Evolutionary conservation across 768 basidiomycete genomes (phyloP).

Genomic region (Suillus clintonianus): DNA sequence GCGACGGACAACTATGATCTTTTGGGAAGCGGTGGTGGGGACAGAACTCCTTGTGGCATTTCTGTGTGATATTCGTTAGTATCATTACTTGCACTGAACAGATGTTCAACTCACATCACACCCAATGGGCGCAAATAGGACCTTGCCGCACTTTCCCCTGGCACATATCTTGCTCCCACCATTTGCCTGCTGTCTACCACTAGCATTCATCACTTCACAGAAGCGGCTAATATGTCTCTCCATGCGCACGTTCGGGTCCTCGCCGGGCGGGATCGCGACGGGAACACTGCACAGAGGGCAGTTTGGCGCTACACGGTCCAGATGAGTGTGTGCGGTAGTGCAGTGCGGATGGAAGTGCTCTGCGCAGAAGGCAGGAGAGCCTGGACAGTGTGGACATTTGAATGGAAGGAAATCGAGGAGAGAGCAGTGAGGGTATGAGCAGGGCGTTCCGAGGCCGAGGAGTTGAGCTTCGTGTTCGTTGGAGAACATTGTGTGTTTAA

Average conservation of each 20-base stretch:
- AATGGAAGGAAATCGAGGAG: constrained; percentile 86
- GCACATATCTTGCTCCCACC: constrained; percentile 59
- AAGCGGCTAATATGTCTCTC: constrained; percentile 68
- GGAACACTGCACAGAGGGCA: constrained; percentile 81
- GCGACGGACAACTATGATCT: constrained; percentile 59
- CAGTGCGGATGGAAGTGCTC: constrained; percentile 71
- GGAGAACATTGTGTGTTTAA: constrained; percentile 23
- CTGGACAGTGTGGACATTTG: constrained; percentile 77
- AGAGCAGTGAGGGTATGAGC: constrained; percentile 63
- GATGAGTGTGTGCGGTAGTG: constrained; percentile 67
- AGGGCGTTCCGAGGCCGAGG: constrained; percentile 70
- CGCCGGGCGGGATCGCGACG: constrained; percentile 71
- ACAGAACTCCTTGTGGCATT: constrained; percentile 73
- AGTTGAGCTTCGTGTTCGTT: constrained; percentile 51
- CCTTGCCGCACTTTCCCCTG: constrained; percentile 65
- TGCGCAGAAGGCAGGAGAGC: constrained; percentile 61
- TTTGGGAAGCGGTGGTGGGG: constrained; percentile 76
- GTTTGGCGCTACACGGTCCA: constrained; percentile 72
- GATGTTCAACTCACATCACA: constrained; percentile 59
- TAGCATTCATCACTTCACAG: constrained; percentile 72
- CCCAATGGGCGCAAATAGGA: constrained; percentile 69
- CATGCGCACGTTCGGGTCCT: constrained; percentile 83
- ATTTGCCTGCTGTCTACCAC: constrained; percentile 33
- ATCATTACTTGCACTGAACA: not conserved
- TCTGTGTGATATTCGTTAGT: constrained; percentile 39